Evolutionary conservation across 2,329 filamentous ascomycete genomes (phyloP).

Genomic region (Aspergillus chevalieri): DNA sequence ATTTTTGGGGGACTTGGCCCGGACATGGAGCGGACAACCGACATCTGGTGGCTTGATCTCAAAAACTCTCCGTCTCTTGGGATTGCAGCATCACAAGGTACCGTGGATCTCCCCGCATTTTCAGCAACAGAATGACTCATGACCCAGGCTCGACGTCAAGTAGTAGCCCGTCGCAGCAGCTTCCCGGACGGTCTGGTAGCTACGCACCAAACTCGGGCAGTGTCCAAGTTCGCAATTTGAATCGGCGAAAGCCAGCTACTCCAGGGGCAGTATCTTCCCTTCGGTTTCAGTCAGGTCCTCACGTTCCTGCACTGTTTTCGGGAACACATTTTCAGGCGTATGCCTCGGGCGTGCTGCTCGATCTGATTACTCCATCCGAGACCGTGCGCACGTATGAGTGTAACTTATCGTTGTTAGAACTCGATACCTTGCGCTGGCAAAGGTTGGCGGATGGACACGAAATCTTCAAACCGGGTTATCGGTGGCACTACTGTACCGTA

Average conservation of each 20-base stretch:
- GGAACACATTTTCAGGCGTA: constrained; percentile 95
- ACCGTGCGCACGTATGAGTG: constrained; percentile 83
- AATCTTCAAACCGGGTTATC: constrained; percentile 83
- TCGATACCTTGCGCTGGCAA: constrained; percentile 85
- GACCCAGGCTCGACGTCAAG: constrained; percentile 25
- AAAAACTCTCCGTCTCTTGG: constrained; percentile 84
- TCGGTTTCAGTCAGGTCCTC: constrained; percentile 80
- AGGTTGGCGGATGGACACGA: constrained; percentile 91
- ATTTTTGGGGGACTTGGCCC: constrained; percentile 92
- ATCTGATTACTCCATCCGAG: constrained; percentile 87
- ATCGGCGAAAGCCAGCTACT: constrained; percentile 52
- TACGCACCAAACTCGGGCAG: constrained; percentile 70
- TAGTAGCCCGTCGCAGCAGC: constrained; percentile 30
- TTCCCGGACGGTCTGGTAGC: constrained; percentile 34
- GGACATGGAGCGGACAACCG: constrained; percentile 93
- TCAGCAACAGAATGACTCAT: constrained; percentile 29
- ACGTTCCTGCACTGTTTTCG: constrained; percentile 79
- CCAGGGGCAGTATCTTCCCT: constrained; percentile 85
- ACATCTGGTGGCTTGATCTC: constrained; percentile 95
- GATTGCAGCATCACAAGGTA: constrained; percentile 56
- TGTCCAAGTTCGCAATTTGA: constrained; percentile 50
- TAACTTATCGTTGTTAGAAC: constrained; percentile 80
- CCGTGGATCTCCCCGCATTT: constrained; percentile 37
- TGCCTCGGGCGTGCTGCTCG: constrained; percentile 83
- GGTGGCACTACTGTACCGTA: constrained; percentile 97